These are phyloP conservation scores for Blastomyces parvus DNA, from an alignment of 2,329 filamentous ascomycete species.

Conservation along the genomic window DNA sequence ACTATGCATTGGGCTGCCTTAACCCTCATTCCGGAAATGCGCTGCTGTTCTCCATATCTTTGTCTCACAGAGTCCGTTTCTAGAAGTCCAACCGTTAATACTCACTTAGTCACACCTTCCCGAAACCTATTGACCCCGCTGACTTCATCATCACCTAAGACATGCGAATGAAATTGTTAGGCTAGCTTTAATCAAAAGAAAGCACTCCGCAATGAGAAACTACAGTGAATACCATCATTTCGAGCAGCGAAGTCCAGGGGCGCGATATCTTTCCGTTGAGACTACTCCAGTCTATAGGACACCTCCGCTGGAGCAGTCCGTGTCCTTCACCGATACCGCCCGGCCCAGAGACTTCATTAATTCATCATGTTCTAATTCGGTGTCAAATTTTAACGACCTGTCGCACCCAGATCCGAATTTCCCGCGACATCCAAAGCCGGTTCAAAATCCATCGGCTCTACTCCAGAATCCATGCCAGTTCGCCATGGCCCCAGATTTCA, in stretches of 20 bases:
- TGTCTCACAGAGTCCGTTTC: conserved; percentile 18
- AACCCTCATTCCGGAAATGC: conserved; percentile 11
- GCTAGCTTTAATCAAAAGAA: conserved; percentile 4
- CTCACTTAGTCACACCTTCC: conserved; percentile 10
- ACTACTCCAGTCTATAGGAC: conserved; percentile 4
- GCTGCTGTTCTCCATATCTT: conserved; percentile 17
- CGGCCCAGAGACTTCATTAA: not conserved
- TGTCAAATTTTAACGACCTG: not conserved
- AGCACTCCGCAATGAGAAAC: conserved; percentile 9
- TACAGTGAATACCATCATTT: not conserved
- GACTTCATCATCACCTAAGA: conserved; percentile 12
- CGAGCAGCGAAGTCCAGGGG: not conserved
- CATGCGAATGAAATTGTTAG: conserved; percentile 12
- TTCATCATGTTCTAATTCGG: not conserved
- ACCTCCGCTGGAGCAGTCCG: not conserved
- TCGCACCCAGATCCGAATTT: not conserved
- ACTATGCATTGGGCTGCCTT: conserved; percentile 12
- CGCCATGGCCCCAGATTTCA: not conserved
- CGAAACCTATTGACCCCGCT: conserved; percentile 13
- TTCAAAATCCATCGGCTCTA: not conserved
- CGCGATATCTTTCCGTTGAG: conserved; percentile 5
- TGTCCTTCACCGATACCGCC: not conserved
- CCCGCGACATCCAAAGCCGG: not conserved
- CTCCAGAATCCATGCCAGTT: not conserved
- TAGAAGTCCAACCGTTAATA: conserved; percentile 13